Evolutionary conservation across 225 moss, liverwort and hornwort species (phyloP).

Genomic region (Polytrichum formosum): DNA sequence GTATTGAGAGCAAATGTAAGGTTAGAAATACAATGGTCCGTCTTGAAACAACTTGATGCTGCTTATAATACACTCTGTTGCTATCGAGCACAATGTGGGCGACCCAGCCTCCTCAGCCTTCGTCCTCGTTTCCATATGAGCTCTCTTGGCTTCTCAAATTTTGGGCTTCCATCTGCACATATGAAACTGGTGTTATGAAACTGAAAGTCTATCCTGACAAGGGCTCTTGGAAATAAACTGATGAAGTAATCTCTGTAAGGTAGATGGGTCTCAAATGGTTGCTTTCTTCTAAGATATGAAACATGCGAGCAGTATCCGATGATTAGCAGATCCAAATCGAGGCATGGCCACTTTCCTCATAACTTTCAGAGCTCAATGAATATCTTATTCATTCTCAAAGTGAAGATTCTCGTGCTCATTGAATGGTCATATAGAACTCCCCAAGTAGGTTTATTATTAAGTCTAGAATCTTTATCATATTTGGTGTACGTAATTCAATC

Average conservation of each 20-base stretch:
- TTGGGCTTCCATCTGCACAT: slow-evolving; percentile 2
- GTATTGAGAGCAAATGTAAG: background rate
- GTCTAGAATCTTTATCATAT: no score
- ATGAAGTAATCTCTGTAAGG: background rate
- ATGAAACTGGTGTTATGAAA: background rate
- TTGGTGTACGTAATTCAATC: no score
- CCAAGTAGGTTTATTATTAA: no score
- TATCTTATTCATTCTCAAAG: no score
- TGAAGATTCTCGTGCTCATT: no score
- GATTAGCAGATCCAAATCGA: no score
- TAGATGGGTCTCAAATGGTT: background rate
- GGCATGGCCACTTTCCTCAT: no score
- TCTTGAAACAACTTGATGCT: background rate
- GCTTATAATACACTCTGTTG: background rate
- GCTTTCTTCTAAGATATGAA: background rate
- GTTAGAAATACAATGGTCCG: background rate
- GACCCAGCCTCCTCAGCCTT: slow-evolving; percentile 47
- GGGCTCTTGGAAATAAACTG: background rate
- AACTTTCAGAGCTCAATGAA: no score
- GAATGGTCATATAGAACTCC: no score
- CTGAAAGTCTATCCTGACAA: no score
- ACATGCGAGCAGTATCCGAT: no score
- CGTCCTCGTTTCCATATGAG: slow-evolving; percentile 72
- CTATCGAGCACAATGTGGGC: slow-evolving; percentile 4
- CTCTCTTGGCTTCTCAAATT: slow-evolving; percentile 41